phyloP scores from a whole-genome alignment of 495 filamentous ascomycete genomes.

The Penicillium soppii region DNA sequence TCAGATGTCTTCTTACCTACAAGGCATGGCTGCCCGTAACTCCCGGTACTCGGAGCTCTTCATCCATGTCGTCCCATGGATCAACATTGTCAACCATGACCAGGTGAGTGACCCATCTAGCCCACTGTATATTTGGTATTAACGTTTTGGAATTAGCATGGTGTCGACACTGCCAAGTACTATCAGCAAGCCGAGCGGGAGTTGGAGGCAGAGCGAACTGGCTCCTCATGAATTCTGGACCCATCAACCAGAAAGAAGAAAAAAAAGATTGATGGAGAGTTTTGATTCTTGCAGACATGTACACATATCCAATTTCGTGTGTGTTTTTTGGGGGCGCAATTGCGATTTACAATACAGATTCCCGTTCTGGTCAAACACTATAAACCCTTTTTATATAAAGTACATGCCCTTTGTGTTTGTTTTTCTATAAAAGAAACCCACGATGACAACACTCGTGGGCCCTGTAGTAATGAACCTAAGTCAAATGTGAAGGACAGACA shows the following conservation, averaged over 20 bases:
- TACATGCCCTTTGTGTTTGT: background rate
- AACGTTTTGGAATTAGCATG: conserved; percentile 59
- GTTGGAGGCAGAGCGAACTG: conserved; percentile 69
- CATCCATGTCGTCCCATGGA: conserved; percentile 83
- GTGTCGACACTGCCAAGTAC: conserved; percentile 97
- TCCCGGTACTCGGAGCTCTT: conserved; percentile 86
- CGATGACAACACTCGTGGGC: no score
- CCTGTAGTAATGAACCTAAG: no score
- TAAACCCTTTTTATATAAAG: background rate
- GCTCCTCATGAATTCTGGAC: conserved; percentile 21
- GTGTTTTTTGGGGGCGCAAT: conserved; percentile 24
- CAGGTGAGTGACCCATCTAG: conserved; percentile 48
- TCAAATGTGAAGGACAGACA: no score
- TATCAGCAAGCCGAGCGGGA: conserved; percentile 95
- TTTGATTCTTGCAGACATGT: conserved; percentile 25
- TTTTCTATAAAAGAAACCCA: background rate
- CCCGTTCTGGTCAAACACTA: conserved; percentile 7
- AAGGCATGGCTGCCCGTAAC: conserved; percentile 90
- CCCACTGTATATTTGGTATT: background rate
- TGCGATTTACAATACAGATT: conserved; percentile 27
- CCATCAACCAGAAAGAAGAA: conserved; percentile 1
- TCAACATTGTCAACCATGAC: conserved; percentile 96
- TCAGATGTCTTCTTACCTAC: conserved; percentile 76
- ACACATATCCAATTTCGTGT: conserved; percentile 30
- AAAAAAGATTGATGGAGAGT: conserved; percentile 2